Conservation (phyloP, 257 asterid genomes). For the Ilex asprella region DNA sequence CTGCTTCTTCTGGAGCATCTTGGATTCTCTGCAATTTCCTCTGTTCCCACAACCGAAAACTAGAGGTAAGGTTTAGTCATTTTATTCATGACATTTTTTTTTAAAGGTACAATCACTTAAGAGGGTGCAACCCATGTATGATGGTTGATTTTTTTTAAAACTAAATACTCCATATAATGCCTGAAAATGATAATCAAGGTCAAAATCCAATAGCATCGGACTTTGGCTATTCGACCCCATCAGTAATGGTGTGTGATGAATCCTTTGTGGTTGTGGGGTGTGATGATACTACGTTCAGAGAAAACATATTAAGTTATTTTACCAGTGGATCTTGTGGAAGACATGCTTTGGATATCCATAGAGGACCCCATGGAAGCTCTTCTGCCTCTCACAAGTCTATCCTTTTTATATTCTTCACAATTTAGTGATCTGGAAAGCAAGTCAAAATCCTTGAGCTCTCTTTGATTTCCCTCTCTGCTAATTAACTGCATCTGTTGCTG, state of each 20-base stretch:
- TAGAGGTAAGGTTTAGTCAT: background rate
- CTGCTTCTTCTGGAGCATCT: conserved; percentile 34
- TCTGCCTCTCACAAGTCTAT: conserved; percentile 34
- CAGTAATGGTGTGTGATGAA: too few species aligned
- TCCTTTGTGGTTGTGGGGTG: too few species aligned
- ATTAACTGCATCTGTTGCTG: conserved; percentile 34
- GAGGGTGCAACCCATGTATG: too few species aligned
- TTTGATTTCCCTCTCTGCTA: conserved; percentile 34
- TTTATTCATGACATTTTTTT: background rate
- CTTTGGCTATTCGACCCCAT: too few species aligned
- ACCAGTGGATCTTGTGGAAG: conserved; percentile 30
- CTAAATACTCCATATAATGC: too few species aligned
- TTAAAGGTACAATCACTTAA: background rate
- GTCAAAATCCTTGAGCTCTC: conserved; percentile 20
- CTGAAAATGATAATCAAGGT: too few species aligned
- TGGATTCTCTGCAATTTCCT: conserved; percentile 30
- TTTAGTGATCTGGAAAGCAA: conserved; percentile 35
- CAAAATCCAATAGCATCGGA: too few species aligned
- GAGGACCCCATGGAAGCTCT: conserved; percentile 61
- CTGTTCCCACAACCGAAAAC: conserved; percentile 24
- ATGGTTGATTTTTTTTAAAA: too few species aligned
- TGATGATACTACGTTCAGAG: too few species aligned
- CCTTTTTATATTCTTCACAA: conserved; percentile 28
- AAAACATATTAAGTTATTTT: background rate
- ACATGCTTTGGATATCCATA: conserved; percentile 32